Conservation (phyloP, 2,329 filamentous ascomycete genomes). For the Juglanconis oblonga region DNA sequence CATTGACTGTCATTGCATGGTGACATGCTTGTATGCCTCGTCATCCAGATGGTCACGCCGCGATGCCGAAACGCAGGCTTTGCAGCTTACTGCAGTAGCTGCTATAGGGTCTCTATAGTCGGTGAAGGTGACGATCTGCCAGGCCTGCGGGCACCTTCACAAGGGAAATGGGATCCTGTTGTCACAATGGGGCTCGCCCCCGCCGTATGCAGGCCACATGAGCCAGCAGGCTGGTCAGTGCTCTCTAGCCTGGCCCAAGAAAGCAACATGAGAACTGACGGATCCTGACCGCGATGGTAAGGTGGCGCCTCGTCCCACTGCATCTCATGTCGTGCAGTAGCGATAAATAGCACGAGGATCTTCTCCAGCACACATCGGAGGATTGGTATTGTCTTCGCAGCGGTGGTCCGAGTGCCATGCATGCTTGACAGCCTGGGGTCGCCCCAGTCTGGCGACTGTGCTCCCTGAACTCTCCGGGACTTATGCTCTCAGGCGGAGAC, state of each 20-base stretch:
- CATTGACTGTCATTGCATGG: neutral
- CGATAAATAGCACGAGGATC: neutral
- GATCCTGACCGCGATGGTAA: neutral
- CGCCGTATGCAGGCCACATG: neutral
- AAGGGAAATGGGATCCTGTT: neutral
- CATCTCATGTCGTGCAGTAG: neutral
- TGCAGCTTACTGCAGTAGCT: constrained; percentile 5
- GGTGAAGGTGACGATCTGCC: neutral
- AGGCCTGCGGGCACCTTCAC: neutral
- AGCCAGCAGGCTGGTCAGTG: neutral
- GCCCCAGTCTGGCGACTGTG: too few relatives aligned
- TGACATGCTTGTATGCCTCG: neutral
- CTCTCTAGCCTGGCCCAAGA: neutral
- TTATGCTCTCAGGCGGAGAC: too few relatives aligned
- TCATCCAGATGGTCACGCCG: constrained; percentile 2
- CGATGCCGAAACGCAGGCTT: neutral
- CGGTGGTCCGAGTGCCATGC: too few relatives aligned
- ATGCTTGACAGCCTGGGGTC: too few relatives aligned
- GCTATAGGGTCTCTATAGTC: neutral
- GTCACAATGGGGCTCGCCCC: neutral
- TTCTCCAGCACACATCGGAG: neutral
- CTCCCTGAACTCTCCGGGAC: too few relatives aligned
- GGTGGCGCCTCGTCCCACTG: neutral
- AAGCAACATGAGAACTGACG: neutral
- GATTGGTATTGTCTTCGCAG: too few relatives aligned